Percentiles rank a stretch among this genome's conserved stretches.
These are phyloP conservation scores for Ophiostoma sp. DNA, from an alignment of 2,329 filamentous ascomycete genomes.

Conservation along the genomic window DNA sequence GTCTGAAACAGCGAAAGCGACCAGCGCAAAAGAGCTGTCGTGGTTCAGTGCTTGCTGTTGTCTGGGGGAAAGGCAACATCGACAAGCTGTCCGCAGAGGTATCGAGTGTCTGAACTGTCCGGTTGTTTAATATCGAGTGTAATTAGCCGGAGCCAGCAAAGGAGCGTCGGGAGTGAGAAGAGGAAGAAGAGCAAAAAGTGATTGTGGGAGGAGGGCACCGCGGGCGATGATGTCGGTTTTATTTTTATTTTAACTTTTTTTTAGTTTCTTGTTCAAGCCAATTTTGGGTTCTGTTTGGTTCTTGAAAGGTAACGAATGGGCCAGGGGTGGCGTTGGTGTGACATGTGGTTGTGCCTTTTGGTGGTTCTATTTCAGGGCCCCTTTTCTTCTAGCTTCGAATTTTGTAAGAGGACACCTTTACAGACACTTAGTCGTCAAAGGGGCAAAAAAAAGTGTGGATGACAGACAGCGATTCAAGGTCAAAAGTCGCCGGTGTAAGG, in stretches of 20 bases:
- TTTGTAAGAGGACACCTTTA: slow-evolving; percentile 3
- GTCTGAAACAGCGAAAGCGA: slow-evolving; percentile 27
- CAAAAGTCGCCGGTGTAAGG: neutral
- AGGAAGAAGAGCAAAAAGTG: neutral
- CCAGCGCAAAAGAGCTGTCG: slow-evolving; percentile 2
- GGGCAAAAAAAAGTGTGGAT: neutral
- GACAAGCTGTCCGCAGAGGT: neutral
- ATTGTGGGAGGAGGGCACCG: neutral
- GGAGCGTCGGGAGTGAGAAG: neutral
- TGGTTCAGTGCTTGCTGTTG: neutral
- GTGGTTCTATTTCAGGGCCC: neutral
- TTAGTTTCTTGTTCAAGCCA: neutral
- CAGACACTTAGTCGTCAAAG: neutral
- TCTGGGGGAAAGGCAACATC: neutral
- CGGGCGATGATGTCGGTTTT: slow-evolving; percentile 18
- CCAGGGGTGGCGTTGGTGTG: neutral
- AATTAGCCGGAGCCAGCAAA: slow-evolving; percentile 9
- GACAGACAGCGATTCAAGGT: neutral
- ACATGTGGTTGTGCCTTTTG: neutral
- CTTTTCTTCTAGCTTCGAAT: neutral
- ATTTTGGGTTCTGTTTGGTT: neutral
- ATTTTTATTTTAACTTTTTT: neutral
- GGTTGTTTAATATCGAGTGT: slow-evolving; percentile 18
- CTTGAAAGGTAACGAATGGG: neutral
- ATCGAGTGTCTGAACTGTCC: neutral